Conservation (phyloP, 2,329 filamentous ascomycete genomes). For the Claviceps quebecensis region DNA sequence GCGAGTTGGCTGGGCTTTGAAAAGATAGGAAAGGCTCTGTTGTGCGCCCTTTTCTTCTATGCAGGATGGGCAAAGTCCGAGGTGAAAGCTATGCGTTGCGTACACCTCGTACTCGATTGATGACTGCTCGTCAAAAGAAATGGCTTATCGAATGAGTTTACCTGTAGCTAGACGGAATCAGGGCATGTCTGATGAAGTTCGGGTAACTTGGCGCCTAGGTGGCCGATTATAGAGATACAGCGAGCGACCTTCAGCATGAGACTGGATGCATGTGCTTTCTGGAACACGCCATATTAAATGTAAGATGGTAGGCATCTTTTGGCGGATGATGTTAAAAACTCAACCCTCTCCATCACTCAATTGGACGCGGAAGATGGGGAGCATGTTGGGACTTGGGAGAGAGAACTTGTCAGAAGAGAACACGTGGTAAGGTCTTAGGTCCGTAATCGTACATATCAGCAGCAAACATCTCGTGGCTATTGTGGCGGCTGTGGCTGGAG, state of each 20-base stretch:
- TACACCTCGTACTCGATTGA: background rate
- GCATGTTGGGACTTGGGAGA: background rate
- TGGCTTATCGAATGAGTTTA: background rate
- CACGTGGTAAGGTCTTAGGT: background rate
- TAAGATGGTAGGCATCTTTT: background rate
- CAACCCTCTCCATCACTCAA: background rate
- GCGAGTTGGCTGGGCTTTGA: no score
- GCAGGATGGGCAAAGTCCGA: background rate
- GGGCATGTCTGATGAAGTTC: background rate
- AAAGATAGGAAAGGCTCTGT: no score
- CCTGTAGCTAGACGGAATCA: background rate
- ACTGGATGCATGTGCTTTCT: background rate
- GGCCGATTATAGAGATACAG: no score
- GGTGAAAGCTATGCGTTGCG: background rate
- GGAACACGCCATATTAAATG: background rate
- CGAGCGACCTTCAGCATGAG: no score
- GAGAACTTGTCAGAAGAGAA: background rate
- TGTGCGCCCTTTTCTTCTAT: background rate
- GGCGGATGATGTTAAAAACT: background rate
- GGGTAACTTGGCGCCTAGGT: no score
- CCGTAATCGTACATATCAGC: background rate
- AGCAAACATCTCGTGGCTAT: background rate
- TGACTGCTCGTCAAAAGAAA: background rate
- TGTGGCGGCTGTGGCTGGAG: constrained; percentile 4
- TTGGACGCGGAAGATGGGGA: background rate